A percentile compares a stretch with the other conserved stretches of the same genome.
These are phyloP conservation scores for Plasmodium vinckei DNA, from an alignment of 169 alveolate genomes.

Conservation along the genomic window DNA sequence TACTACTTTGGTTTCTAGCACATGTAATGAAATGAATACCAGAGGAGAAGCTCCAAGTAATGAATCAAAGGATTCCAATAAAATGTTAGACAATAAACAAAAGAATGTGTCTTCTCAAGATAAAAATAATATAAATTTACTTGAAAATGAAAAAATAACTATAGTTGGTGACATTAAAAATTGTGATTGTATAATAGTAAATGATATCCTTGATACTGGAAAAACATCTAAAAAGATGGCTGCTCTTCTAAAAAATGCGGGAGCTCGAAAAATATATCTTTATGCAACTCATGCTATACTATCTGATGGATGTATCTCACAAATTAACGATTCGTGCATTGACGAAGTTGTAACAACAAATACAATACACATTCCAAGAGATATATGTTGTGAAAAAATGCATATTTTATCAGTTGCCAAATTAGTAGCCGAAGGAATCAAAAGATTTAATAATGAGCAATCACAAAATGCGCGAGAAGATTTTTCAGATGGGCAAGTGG, in stretches of 20 bases:
- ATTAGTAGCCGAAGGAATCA: conserved; percentile 86
- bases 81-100: conserved; percentile 7
- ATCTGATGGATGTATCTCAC: conserved; percentile 84
- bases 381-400: conserved; percentile 80
- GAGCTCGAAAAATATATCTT: conserved; percentile 91
- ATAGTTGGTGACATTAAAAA: conserved; percentile 91
- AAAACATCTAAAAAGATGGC: conserved; percentile 92
- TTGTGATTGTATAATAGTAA: conserved; percentile 90
- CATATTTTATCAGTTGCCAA: conserved; percentile 83
- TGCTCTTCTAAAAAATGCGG: conserved; percentile 83
- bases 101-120: conserved; percentile 32
- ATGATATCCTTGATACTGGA: conserved; percentile 94
- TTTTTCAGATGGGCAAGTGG: conserved; percentile 89
- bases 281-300: conserved; percentile 92
- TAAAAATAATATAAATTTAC: conserved; percentile 80
- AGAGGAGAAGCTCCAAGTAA: conserved; percentile 71
- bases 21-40: conserved; percentile 29
- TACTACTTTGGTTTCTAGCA: conserved; percentile 77
- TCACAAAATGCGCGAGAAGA: conserved; percentile 80
- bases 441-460: conserved; percentile 81
- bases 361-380: conserved; percentile 80
- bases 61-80: conserved; percentile 25
- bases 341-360: conserved; percentile 86
- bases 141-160: conserved; percentile 83
- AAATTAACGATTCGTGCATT: conserved; percentile 81